Conservation (phyloP, 768 basidiomycete genomes). For the Fistulinella prunicolor region DNA sequence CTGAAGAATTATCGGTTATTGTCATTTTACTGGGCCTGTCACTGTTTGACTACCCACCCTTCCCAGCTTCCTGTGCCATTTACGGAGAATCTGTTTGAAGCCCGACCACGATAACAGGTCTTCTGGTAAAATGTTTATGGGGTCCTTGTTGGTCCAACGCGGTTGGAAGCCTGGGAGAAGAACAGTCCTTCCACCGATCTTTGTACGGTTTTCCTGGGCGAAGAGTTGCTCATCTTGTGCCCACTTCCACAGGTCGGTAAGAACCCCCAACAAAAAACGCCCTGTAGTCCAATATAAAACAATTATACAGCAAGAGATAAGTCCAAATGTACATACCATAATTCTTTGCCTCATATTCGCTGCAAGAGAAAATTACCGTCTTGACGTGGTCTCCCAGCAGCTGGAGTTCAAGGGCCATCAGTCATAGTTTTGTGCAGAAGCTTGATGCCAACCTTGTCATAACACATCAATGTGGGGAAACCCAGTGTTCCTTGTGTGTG, state of each 20-base stretch:
- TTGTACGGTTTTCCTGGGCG: slow-evolving; percentile 65
- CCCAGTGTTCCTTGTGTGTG: slow-evolving; percentile 87
- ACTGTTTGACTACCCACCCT: slow-evolving; percentile 46
- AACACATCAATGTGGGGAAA: slow-evolving; percentile 82
- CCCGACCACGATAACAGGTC: slow-evolving; percentile 66
- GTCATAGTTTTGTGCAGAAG: not conserved
- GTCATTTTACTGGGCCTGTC: not conserved
- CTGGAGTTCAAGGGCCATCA: slow-evolving; percentile 39
- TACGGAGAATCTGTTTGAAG: slow-evolving; percentile 69
- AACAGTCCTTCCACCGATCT: slow-evolving; percentile 55
- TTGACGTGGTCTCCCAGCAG: slow-evolving; percentile 83
- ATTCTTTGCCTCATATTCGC: slow-evolving; percentile 94
- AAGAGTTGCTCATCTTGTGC: slow-evolving; percentile 71
- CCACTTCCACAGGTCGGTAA: slow-evolving; percentile 81
- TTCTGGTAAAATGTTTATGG: slow-evolving; percentile 37
- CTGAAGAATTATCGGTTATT: slow-evolving; percentile 36
- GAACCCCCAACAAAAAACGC: slow-evolving; percentile 79
- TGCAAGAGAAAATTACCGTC: slow-evolving; percentile 85
- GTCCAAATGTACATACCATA: slow-evolving; percentile 56
- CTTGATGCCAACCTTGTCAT: slow-evolving; percentile 61
- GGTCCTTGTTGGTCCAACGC: slow-evolving; percentile 45
- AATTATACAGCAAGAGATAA: not conserved
- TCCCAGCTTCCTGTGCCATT: slow-evolving; percentile 80
- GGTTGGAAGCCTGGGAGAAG: slow-evolving; percentile 70
- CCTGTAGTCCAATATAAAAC: slow-evolving; percentile 42